phyloP scores from a whole-genome alignment of 129 eudicot genomes.

The Glebionis coronaria region DNA sequence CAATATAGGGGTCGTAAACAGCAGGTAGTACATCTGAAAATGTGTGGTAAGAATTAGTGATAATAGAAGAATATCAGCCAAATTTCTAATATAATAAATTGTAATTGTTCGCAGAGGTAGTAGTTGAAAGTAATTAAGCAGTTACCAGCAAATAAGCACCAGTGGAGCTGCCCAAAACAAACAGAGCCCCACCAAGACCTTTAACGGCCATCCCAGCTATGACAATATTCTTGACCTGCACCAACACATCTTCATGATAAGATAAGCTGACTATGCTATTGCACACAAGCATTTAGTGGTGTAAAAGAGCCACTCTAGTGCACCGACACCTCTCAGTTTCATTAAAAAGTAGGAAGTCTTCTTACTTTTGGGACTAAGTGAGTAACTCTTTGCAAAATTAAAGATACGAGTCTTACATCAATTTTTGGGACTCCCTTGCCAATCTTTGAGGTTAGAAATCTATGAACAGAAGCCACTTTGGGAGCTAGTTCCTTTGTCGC shows the following conservation, averaged over 20 bases:
- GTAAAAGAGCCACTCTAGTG: not conserved
- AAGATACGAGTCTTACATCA: slow-evolving; percentile 41
- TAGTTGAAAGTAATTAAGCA: not conserved
- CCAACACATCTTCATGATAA: not conserved
- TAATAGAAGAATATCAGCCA: not conserved
- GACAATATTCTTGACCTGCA: slow-evolving; percentile 61
- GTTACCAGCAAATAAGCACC: slow-evolving; percentile 80
- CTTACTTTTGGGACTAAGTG: no score
- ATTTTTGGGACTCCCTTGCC: slow-evolving; percentile 37
- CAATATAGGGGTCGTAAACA: slow-evolving; percentile 46
- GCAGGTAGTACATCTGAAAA: slow-evolving; percentile 52
- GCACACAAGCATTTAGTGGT: not conserved
- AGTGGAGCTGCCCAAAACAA: slow-evolving; percentile 61
- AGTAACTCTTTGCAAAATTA: not conserved
- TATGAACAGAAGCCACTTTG: slow-evolving; percentile 41
- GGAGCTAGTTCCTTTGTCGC: slow-evolving; percentile 59
- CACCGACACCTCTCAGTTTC: not conserved
- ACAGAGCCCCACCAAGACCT: slow-evolving; percentile 70
- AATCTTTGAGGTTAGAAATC: slow-evolving; percentile 34
- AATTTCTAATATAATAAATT: not conserved
- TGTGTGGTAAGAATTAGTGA: not conserved
- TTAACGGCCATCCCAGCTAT: slow-evolving; percentile 45
- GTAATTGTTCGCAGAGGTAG: not conserved
- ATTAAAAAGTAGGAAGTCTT: not conserved
- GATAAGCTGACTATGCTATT: not conserved